Evolutionary conservation across 2,329 filamentous ascomycete species (phyloP), one percentile per base, ranked within the genome.

Genomic region (Cercospora sesami): DNA sequence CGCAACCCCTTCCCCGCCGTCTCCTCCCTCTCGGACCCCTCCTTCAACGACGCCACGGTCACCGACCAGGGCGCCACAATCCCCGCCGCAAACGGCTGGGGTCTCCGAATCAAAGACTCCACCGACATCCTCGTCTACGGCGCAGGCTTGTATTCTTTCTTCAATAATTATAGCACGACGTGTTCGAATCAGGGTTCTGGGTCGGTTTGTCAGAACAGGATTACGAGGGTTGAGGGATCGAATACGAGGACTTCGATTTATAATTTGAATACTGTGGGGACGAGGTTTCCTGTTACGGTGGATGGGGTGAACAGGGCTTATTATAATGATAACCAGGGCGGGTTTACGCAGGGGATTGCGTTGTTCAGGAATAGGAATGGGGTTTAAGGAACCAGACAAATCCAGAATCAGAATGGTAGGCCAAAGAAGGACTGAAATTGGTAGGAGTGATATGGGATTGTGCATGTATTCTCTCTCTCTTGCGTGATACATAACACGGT

Each of bases 61-160:
- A 67, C 33, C 26, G 73, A 69, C 48, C 63, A 66, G 51, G 68
- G 64, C 48, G 65, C 65, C 60, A 71, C 78, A 72, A 82, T 78
- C 26, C 73, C 76, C 3, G 68, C 68, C 70, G 83, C 82, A 5
- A 83, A 87, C 77, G 87, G 88, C 0, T 91, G 89, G 89, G 90
- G 87, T 0, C 79, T 92, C 31, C 83, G 89, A 7, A 82, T 92
- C 42, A 73, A 89, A 51, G 81, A 85, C 70, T 86, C 84, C 39
- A 80, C 79, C 57, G 83, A 86, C 74, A 78, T 91, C 12, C 79
- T 85, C 18, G 79, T 87, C 26, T 89, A 90, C 72, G 89, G 89
- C 7, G 86, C 85, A 0, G 90, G 90, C 0, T 74, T 91, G 14
- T 92, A 92, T 79, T 87, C 84, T 2, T 91, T 90, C 82, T 91